Base-by-base conservation (phyloP, 1,284 basidiomycete genomes). In the Afroboletus lepidellus region DNA sequence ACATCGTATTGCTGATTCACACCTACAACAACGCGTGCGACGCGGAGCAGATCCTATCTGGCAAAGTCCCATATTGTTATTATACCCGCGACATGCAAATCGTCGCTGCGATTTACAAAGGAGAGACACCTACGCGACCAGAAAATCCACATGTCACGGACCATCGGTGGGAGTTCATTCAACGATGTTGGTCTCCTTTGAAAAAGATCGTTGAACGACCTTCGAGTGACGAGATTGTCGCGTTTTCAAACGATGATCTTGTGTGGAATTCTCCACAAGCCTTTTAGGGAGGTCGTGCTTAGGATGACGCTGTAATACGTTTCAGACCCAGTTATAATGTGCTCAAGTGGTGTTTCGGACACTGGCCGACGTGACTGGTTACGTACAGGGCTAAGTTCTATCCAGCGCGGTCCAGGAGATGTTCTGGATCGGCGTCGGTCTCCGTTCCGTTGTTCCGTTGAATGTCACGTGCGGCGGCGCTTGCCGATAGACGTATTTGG, bases 401-500 rank as follows among this genome's bases (percentile, higher is more conserved):
- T 33, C 32, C 32, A 16, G 32, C 18, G 37, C 23, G 21, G 9
- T 7, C 20, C 12, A 23, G 37, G 20, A 12, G 21, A 4, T 20
- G 4, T 11, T 11, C 20, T 50, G 29, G 41, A 39, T 52, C 53
- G 52, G 59, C 25, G 49, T 23, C 23, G 44, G 34, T 16, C 38
- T 48, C 46, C 43, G 57, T 50, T 62, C 60, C 62, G 60, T n/a
- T 49, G 46, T 54, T 62, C 62, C 62, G 63, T 37, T 38, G 34
- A 46, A 34, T 48, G 54, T 66, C 66, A 65, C 63, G 66, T 65
- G 63, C 46, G 4, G 29, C 65, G 63, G 63, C 51, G 62, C 63
- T 64, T 67, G 65, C 63, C 63, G 63, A 67, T 57, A 55, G 44
- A 63, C 20, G 65, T 51, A 64, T 60, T 67, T 54, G 69, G 70